phyloP scores from a whole-genome alignment of 2,329 filamentous ascomycete species.

The Aspergillus glaucus region DNA sequence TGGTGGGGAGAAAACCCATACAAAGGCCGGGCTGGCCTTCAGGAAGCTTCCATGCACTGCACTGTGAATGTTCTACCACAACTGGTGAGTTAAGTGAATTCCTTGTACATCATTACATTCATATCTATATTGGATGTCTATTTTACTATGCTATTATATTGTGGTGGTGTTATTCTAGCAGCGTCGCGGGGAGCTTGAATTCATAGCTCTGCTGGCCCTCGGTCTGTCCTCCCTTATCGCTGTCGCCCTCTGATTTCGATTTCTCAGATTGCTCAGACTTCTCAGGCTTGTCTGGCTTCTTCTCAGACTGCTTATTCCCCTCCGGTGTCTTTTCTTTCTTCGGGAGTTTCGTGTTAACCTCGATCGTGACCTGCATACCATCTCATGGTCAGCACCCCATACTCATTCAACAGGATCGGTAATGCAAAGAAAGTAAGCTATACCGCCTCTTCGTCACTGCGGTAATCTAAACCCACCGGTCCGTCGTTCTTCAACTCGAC shows the following conservation, averaged over 20 bases:
- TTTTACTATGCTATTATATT: neutral
- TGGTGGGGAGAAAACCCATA: neutral
- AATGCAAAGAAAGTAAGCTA: constrained; percentile 25
- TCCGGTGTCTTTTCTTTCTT: constrained; percentile 28
- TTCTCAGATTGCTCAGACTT: neutral
- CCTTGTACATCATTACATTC: neutral
- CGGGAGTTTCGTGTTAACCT: constrained; percentile 42
- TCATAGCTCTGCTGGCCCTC: constrained; percentile 6
- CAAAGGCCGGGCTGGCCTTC: constrained; percentile 12
- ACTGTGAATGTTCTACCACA: neutral
- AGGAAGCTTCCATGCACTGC: constrained; percentile 35
- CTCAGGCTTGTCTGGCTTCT: neutral
- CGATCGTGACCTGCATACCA: constrained; percentile 35
- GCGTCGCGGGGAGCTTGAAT: constrained; percentile 16
- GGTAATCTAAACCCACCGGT: constrained; percentile 58
- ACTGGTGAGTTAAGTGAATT: neutral
- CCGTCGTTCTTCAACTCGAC: constrained; percentile 86
- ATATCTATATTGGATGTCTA: neutral
- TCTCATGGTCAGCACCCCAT: constrained; percentile 7
- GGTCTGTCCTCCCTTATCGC: constrained; percentile 3
- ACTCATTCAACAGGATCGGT: constrained; percentile 1
- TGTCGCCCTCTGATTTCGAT: constrained; percentile 1
- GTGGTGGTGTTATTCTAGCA: constrained; percentile 13
- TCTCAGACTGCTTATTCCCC: constrained; percentile 2
- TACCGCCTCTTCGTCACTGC: constrained; percentile 54